A percentile compares a stretch with the other conserved stretches of the same genome.
Conservation (phyloP, 1,284 basidiomycete species). For the Cryptococcus jaspeensis region DNA sequence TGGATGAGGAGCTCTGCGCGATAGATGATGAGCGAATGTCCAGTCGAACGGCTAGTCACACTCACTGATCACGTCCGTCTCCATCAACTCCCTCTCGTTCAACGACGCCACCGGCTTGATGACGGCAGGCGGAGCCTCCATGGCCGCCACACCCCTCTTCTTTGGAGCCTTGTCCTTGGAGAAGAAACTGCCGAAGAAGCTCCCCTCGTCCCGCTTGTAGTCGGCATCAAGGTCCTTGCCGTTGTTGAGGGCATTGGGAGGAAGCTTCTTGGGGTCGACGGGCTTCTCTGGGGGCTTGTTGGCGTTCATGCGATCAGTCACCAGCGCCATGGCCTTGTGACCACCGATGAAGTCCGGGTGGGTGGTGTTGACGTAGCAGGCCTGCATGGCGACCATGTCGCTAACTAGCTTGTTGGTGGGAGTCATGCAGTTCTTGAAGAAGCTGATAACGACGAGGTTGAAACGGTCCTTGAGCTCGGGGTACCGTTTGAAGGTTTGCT, state of each 20-base stretch:
- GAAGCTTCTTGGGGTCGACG: conserved; percentile 70
- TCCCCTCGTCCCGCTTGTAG: conserved; percentile 77
- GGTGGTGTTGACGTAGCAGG: conserved; percentile 97
- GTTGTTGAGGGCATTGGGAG: conserved; percentile 72
- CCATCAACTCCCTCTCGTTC: conserved; percentile 94
- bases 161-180: conserved; percentile 59
- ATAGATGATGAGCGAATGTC: background rate
- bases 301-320: conserved; percentile 78
- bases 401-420: conserved; percentile 93
- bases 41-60: conserved; percentile 29
- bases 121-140: conserved; percentile 88
- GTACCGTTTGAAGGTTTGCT: conserved; percentile 94
- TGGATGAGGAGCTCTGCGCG: conserved; percentile 78
- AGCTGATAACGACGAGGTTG: conserved; percentile 90
- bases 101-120: conserved; percentile 91
- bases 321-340: conserved; percentile 91
- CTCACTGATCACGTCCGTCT: conserved; percentile 98
- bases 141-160: conserved; percentile 72
- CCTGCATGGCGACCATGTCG: conserved; percentile 94
- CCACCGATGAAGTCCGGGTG: conserved; percentile 97
- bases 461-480: conserved; percentile 92
- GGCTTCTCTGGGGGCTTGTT: conserved; percentile 64
- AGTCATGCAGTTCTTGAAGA: conserved; percentile 89
- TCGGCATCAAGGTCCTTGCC: conserved; percentile 92
- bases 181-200: conserved; percentile 98